phyloP scores from a whole-genome alignment of 345 rosid species.

The Pugionium cornutum region DNA sequence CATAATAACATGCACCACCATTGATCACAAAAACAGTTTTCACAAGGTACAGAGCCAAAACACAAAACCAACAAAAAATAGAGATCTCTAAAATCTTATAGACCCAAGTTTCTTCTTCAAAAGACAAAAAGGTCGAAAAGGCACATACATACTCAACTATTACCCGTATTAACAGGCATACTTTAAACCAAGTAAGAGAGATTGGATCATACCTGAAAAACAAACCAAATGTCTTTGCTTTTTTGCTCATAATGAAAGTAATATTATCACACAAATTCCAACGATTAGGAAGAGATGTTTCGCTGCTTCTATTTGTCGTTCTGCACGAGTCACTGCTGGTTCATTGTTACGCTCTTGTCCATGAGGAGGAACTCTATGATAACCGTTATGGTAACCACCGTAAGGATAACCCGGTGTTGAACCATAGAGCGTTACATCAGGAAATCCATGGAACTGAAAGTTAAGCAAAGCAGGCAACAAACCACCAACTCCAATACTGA shows the following conservation, averaged over 20 bases:
- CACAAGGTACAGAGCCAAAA: slow-evolving; percentile 13
- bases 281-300: slow-evolving; percentile 57
- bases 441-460: slow-evolving; percentile 73
- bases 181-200: slow-evolving; percentile 6
- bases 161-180: slow-evolving; percentile 12
- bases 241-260: slow-evolving; percentile 51
- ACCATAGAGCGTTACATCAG: slow-evolving; percentile 66
- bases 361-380: slow-evolving; percentile 58
- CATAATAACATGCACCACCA: no score
- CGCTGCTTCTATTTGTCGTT: slow-evolving; percentile 56
- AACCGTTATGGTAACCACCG: slow-evolving; percentile 52
- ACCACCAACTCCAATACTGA: slow-evolving; percentile 75
- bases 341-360: slow-evolving; percentile 38
- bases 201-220: slow-evolving; percentile 17
- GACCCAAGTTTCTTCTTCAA: slow-evolving; percentile 19
- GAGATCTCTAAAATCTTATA: not conserved
- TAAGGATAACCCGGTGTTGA: slow-evolving; percentile 61
- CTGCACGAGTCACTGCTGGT: slow-evolving; percentile 31
- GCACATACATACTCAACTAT: slow-evolving; percentile 25
- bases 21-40: slow-evolving; percentile 18
- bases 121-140: not conserved
- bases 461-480: slow-evolving; percentile 74
- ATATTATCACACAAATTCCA: slow-evolving; percentile 53
- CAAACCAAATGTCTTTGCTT: not conserved
- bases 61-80: not conserved